These are phyloP conservation scores for Suillus paluster DNA, from an alignment of 768 basidiomycete genomes.

Conservation along the genomic window DNA sequence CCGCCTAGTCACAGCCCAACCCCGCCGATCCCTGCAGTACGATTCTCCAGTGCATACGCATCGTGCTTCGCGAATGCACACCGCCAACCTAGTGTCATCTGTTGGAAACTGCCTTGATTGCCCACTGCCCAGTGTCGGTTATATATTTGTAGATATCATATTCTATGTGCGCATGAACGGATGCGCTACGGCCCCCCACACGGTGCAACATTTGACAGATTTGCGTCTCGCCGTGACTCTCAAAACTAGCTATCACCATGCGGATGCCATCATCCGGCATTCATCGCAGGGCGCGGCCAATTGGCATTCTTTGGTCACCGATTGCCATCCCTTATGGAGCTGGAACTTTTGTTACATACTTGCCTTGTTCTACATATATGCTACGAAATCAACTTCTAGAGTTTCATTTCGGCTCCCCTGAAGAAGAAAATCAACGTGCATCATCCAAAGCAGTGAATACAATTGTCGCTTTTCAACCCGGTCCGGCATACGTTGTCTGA, in stretches of 20 bases:
- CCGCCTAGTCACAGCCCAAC: neutral
- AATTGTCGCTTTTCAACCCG: neutral
- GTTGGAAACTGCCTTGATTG: slow-evolving; percentile 7
- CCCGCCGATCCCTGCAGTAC: neutral
- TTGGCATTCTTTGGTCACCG: neutral
- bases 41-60: neutral
- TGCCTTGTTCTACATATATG: neutral
- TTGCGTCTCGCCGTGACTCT: neutral
- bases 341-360: neutral
- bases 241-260: neutral
- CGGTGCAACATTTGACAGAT: neutral
- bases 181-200: neutral
- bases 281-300: neutral
- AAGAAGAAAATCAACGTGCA: neutral
- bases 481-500: neutral
- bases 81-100: slow-evolving; percentile 11
- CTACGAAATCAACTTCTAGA: neutral
- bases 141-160: neutral
- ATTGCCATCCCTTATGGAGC: neutral
- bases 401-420: neutral
- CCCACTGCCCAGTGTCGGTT: neutral
- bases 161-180: neutral
- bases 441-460: neutral
- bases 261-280: neutral
- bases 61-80: slow-evolving; percentile 8